Percentiles rank a stretch among this genome's conserved stretches.
These are phyloP conservation scores for Friedmanniomyces endolithicus DNA, from an alignment of 495 filamentous ascomycete genomes.

Conservation along the genomic window DNA sequence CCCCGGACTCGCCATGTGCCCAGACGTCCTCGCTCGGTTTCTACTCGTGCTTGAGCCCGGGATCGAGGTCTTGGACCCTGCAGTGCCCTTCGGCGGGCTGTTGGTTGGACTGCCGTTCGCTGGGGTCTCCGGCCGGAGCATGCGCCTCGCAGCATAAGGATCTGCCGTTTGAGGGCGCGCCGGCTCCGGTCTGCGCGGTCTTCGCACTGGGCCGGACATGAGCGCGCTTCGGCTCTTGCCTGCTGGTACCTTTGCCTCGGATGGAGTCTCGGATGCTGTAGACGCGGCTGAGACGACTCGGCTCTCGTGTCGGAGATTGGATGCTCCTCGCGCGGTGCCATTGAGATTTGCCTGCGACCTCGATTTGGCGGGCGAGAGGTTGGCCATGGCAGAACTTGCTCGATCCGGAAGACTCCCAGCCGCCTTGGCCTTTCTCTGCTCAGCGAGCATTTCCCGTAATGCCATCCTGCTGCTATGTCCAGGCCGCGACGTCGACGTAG, in stretches of 20 bases:
- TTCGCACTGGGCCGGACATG: constrained; percentile 48
- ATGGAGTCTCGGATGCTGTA: constrained; percentile 22
- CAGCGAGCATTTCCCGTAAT: constrained; percentile 70
- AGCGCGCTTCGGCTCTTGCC: constrained; percentile 32
- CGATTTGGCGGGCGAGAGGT: constrained; percentile 43
- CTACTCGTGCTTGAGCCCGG: constrained; percentile 21
- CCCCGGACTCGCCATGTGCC: constrained; percentile 9
- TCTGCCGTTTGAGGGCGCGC: constrained; percentile 47
- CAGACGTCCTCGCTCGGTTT: constrained; percentile 9
- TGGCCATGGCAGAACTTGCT: constrained; percentile 62
- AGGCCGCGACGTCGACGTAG: constrained; percentile 35
- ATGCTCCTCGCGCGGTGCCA: constrained; percentile 2
- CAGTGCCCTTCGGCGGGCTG: constrained; percentile 33
- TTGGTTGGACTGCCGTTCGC: constrained; percentile 32
- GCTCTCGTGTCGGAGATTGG: constrained; percentile 18
- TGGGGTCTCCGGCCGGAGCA: constrained; percentile 30
- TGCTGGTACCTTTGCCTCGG: constrained; percentile 14
- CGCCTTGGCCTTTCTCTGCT: constrained; percentile 58
- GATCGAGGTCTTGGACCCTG: constrained; percentile 24
- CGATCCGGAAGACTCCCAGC: constrained; percentile 51
- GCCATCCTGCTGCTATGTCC: constrained; percentile 42
- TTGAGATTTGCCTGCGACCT: constrained; percentile 24
- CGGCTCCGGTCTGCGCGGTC: constrained; percentile 40
- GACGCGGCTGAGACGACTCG: constrained; percentile 22
- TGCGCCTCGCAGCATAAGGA: constrained; percentile 37